These are phyloP conservation scores for Senna siamea DNA, from an alignment of 306 rosid genomes.

Conservation along the genomic window DNA sequence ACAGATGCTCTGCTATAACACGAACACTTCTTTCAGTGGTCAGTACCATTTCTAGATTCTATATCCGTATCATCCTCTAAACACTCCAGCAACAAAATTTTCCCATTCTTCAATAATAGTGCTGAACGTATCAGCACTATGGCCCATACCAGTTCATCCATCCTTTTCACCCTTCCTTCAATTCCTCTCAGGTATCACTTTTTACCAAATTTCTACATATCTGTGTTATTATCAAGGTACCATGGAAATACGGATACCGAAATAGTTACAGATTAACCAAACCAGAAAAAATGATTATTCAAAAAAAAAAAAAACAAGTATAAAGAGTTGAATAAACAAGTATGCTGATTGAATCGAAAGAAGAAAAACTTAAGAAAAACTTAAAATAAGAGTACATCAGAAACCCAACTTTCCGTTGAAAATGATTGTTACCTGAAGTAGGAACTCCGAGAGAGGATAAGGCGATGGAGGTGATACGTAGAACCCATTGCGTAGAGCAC, in stretches of 20 bases:
- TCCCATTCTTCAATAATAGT: neutral
- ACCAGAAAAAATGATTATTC: neutral
- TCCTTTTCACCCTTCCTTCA: slow-evolving; percentile 3
- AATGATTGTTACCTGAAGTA: slow-evolving; percentile 72
- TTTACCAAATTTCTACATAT: neutral
- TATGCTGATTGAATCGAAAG: neutral
- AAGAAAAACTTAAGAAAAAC: too few relatives aligned
- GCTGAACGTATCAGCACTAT: neutral
- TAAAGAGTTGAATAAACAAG: slow-evolving; percentile 2
- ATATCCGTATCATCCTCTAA: neutral
- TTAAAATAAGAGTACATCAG: neutral
- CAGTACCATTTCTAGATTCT: neutral
- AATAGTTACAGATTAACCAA: neutral
- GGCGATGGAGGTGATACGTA: slow-evolving; percentile 91
- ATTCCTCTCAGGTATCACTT: neutral
- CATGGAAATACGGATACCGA: neutral
- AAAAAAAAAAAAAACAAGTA: neutral
- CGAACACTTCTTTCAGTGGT: neutral
- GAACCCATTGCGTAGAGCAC: slow-evolving; percentile 86
- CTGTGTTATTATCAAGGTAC: neutral
- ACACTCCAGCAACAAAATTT: neutral
- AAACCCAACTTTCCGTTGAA: neutral
- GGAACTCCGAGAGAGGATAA: slow-evolving; percentile 94
- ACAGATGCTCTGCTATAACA: too few relatives aligned
- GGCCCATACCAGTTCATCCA: neutral